A percentile compares a stretch with the other conserved stretches of the same genome.
Evolutionary conservation across 192 early-diverging fungal species (phyloP).

Genomic region (Chytriomyces sp.): DNA sequence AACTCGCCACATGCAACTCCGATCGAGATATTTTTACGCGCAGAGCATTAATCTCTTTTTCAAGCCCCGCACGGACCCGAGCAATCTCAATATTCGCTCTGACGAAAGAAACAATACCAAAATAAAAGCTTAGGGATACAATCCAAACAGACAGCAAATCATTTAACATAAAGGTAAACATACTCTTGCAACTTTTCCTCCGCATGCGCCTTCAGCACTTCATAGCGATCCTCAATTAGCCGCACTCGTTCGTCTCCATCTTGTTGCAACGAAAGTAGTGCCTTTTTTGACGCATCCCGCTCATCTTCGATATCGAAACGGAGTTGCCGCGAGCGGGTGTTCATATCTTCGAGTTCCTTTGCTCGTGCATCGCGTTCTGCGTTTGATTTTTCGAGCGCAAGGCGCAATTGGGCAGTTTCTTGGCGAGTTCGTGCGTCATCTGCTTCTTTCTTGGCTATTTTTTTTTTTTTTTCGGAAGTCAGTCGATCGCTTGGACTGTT

Average conservation of each 20-base stretch:
- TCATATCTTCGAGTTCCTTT: slow-evolving; percentile 24
- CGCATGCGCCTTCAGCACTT: slow-evolving; percentile 43
- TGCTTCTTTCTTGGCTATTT: slow-evolving; percentile 30
- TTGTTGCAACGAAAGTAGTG: slow-evolving; percentile 7
- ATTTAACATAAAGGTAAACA: neutral
- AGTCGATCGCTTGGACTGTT: too few species aligned
- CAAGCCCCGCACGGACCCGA: slow-evolving; percentile 29
- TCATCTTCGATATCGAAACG: slow-evolving; percentile 43
- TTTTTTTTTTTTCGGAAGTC: neutral
- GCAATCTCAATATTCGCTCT: slow-evolving; percentile 52
- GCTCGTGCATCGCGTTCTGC: slow-evolving; percentile 19
- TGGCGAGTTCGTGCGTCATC: slow-evolving; percentile 8
- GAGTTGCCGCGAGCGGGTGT: slow-evolving; percentile 38
- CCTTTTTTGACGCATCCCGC: slow-evolving; percentile 24
- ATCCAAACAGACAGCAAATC: neutral
- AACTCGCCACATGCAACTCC: slow-evolving; percentile 39
- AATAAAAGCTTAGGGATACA: neutral
- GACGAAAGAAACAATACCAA: neutral
- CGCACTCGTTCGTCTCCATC: slow-evolving; percentile 18
- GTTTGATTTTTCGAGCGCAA: slow-evolving; percentile 15
- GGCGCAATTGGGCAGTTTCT: neutral
- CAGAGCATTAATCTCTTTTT: slow-evolving; percentile 47
- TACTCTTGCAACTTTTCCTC: slow-evolving; percentile 51
- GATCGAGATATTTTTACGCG: slow-evolving; percentile 38
- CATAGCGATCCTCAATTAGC: slow-evolving; percentile 30